A percentile compares a stretch with the other conserved stretches of the same genome.
Evolutionary conservation across 768 basidiomycete genomes (phyloP).

Genomic region (Suillus cothurnatus): DNA sequence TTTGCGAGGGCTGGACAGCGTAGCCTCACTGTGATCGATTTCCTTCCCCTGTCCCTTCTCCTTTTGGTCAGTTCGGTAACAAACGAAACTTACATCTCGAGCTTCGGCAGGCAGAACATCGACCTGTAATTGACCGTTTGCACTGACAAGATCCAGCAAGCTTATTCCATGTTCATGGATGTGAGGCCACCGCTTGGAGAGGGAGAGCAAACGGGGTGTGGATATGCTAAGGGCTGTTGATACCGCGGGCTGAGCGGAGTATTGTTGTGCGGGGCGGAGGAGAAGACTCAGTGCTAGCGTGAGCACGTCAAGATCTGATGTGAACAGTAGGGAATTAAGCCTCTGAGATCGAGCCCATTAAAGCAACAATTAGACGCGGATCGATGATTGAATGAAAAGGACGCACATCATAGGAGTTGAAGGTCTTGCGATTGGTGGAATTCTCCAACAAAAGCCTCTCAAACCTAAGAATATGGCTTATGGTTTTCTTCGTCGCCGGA

Average conservation of each 20-base stretch:
- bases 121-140: conserved; percentile 52
- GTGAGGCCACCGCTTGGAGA: conserved; percentile 85
- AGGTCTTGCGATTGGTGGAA: conserved; percentile 97
- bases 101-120: conserved; percentile 71
- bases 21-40: conserved; percentile 42
- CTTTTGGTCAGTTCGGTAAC: conserved; percentile 65
- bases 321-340: conserved; percentile 83
- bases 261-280: conserved; percentile 93
- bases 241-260: conserved; percentile 84
- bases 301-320: conserved; percentile 88
- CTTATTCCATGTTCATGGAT: conserved; percentile 79
- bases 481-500: conserved; percentile 66
- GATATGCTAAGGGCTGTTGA: conserved; percentile 83
- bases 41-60: conserved; percentile 53
- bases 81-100: conserved; percentile 78
- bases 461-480: conserved; percentile 86
- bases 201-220: conserved; percentile 75
- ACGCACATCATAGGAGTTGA: conserved; percentile 95
- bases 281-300: conserved; percentile 82
- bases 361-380: conserved; percentile 12
- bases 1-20: conserved; percentile 54
- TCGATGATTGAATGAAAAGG: conserved; percentile 6
- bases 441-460: conserved; percentile 92
- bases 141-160: conserved; percentile 69
- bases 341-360: conserved; percentile 53